Conservation (phyloP, 768 basidiomycete genomes). For the Mycena indigotica region DNA sequence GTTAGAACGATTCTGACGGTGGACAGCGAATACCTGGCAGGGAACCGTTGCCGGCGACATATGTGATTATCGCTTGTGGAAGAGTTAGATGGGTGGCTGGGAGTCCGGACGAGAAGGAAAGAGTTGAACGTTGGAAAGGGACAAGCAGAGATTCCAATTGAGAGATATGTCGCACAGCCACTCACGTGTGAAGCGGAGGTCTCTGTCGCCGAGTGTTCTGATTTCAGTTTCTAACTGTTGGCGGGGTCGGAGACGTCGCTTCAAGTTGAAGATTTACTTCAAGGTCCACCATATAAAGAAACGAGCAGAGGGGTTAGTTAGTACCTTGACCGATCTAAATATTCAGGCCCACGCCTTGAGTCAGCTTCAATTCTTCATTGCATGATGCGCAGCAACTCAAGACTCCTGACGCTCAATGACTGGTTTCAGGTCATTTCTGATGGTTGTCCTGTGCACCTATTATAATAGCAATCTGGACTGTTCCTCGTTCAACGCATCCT, state of each 20-base stretch:
- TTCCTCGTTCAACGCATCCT: no score
- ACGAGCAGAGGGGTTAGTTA: not conserved
- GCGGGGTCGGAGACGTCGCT: not conserved
- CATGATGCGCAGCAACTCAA: no score
- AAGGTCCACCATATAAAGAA: not conserved
- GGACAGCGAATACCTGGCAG: constrained; percentile 41
- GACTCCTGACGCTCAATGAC: not conserved
- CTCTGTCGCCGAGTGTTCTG: not conserved
- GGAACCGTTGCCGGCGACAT: constrained; percentile 40
- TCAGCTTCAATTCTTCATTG: no score
- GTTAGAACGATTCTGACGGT: not conserved
- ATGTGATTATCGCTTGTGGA: not conserved
- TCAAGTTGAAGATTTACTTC: not conserved
- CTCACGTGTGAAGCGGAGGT: not conserved
- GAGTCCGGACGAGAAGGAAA: not conserved
- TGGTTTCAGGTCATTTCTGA: not conserved
- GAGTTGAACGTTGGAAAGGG: not conserved
- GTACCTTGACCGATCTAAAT: no score
- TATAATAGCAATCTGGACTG: not conserved
- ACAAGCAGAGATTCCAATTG: not conserved
- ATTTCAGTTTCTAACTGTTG: not conserved
- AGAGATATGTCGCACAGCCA: not conserved
- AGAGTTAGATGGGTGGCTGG: not conserved
- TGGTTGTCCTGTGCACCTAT: not conserved
- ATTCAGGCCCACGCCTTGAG: no score